Evolutionary conservation across 73 alveolate genomes (phyloP).

Genomic region (Halteria grandinella): DNA sequence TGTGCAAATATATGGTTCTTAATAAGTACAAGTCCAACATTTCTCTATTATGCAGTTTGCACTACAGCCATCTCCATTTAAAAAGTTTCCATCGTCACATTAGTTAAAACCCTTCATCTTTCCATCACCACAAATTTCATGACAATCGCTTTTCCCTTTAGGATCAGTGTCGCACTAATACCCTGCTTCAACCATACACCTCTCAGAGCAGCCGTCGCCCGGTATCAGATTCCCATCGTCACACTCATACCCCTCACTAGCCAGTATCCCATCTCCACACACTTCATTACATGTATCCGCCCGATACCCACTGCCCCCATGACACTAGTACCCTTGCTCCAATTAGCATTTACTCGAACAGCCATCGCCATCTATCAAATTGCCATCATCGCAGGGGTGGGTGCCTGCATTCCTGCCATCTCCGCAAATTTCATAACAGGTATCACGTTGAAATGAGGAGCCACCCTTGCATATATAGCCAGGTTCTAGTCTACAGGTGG

Average conservation of each 20-base stretch:
- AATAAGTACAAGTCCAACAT: too few relatives aligned
- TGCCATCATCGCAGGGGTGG: constrained; percentile 74
- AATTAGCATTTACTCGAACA: constrained; percentile 52
- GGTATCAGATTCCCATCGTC: constrained; percentile 38
- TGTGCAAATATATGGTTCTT: too few relatives aligned
- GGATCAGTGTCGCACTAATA: too few relatives aligned
- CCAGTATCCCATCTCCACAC: constrained; percentile 58
- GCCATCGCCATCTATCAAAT: constrained; percentile 62
- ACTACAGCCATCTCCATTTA: too few relatives aligned
- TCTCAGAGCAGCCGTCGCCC: constrained; percentile 17
- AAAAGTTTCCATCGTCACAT: too few relatives aligned
- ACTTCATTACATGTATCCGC: constrained; percentile 43
- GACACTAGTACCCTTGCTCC: constrained; percentile 63
- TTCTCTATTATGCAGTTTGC: too few relatives aligned
- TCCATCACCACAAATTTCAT: too few relatives aligned
- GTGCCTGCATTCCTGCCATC: constrained; percentile 53
- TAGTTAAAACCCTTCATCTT: too few relatives aligned
- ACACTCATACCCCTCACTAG: constrained; percentile 21
- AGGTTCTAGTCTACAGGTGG: constrained; percentile 62
- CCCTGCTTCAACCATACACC: constrained; percentile 28
- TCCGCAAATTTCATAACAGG: constrained; percentile 67
- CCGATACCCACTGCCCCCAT: constrained; percentile 3
- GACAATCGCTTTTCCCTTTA: too few relatives aligned
- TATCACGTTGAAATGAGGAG: constrained; percentile 36
- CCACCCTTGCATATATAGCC: constrained; percentile 68